Percentiles rank a stretch among this genome's conserved stretches.
Evolutionary conservation across 116 monocot genomes (phyloP).

Genomic region (Papilionanthe hybrid): DNA sequence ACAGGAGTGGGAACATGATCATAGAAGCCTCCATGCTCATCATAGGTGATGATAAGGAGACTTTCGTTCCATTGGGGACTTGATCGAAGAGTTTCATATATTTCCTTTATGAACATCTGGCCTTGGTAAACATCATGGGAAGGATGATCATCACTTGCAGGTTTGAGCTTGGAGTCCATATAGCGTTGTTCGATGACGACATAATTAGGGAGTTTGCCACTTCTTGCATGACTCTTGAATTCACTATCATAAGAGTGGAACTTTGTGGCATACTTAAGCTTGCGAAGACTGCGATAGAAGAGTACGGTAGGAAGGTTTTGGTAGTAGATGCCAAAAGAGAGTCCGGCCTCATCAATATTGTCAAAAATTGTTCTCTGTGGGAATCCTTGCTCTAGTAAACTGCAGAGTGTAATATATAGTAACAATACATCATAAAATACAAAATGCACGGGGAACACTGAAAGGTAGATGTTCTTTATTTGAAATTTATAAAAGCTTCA

Average conservation of each 20-base stretch:
- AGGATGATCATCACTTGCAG: slow-evolving; percentile 87
- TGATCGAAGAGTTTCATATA: slow-evolving; percentile 71
- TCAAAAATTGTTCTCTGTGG: slow-evolving; percentile 82
- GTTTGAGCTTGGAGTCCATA: slow-evolving; percentile 40
- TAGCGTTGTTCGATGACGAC: slow-evolving; percentile 83
- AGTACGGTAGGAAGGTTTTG: slow-evolving; percentile 55
- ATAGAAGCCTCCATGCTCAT: slow-evolving; percentile 91
- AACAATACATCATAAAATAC: no score
- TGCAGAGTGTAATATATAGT: slow-evolving; percentile 5
- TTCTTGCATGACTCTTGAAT: slow-evolving; percentile 50
- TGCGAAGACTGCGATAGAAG: slow-evolving; percentile 64
- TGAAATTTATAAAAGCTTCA: no score
- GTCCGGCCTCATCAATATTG: slow-evolving; percentile 46
- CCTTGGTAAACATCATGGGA: slow-evolving; percentile 84
- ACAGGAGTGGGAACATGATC: slow-evolving; percentile 84
- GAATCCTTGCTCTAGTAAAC: slow-evolving; percentile 28
- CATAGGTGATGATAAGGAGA: slow-evolving; percentile 72
- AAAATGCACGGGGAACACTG: no score
- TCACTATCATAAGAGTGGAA: slow-evolving; percentile 48
- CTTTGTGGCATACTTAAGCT: slow-evolving; percentile 49
- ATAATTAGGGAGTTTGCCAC: slow-evolving; percentile 66
- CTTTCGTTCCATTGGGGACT: slow-evolving; percentile 88
- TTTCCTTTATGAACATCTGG: slow-evolving; percentile 68
- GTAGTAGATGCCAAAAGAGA: slow-evolving; percentile 57
- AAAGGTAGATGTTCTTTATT: no score